Evolutionary conservation across 306 rosid genomes (phyloP), one percentile per base, ranked within the genome.

Genomic region (Sicyos edulis): DNA sequence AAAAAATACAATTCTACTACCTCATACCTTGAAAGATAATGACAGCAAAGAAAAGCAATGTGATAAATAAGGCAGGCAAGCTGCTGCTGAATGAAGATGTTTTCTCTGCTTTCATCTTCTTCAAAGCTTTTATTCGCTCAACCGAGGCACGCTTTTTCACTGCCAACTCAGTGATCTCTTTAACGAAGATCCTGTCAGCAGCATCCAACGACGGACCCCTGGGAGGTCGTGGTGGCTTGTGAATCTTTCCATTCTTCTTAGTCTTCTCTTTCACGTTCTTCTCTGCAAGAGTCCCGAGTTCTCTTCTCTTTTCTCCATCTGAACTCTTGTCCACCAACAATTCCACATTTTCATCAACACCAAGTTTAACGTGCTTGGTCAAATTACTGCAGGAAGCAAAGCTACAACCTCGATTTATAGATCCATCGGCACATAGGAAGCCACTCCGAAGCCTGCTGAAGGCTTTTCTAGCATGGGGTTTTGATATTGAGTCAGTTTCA

Each of bases 181-280:
- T 83, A 59, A 91, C 87, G 73, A 79, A 80, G 81, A 78, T 85
- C 74, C 77, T 78, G 78, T 91, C 92, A 74, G 84, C 90, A 12
- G 88, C 89, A 82, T 86, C 88, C 61, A 91, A 58, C 21, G 78
- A 82, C 17, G 96, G 92, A 54, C 89, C 95, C 61, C 64, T 82
- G 1, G 95, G 95, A 73, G 96, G 95, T 62, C 86, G 76, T 10
- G 95, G 96, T 10, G 95, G 95, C 71, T 80, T 90, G 62, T 81
- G 62, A 76, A 91, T 79, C 88, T 83, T 90, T 74, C 76, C 78
- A 3, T 32, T 55, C 45, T 68, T 78, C 72, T 58, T 86, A 49
- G 6, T 66, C 72, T 72, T 82, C 64, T 76, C 77, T 51, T 75
- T 86, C 32, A 10, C 59, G 37, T 45, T 51, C 65, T 17, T 76